phyloP scores from a whole-genome alignment of 2,329 filamentous ascomycete genomes.

The Pestalotiopsis sp. region DNA sequence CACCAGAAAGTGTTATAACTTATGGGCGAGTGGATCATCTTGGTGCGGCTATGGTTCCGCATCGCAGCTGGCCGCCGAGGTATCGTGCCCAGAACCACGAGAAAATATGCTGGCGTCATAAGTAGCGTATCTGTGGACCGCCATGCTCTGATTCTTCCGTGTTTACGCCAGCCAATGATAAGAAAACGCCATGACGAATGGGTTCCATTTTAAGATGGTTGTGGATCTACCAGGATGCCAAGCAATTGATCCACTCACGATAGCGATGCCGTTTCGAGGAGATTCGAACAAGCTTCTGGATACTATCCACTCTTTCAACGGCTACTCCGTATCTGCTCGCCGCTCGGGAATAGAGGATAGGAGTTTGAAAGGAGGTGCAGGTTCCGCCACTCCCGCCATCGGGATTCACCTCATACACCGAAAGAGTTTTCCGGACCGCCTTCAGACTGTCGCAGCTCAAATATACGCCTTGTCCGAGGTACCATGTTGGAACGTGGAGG shows the following conservation, averaged over 20 bases:
- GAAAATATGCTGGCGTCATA: neutral
- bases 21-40: neutral
- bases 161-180: neutral
- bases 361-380: too few species aligned
- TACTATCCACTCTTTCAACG: neutral
- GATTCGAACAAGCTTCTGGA: neutral
- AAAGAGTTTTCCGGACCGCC: too few species aligned
- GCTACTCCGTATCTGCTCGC: neutral
- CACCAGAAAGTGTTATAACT: neutral
- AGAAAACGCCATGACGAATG: neutral
- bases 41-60: constrained; percentile 5
- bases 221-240: neutral
- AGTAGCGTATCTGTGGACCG: neutral
- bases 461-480: too few species aligned
- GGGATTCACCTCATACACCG: too few species aligned
- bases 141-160: neutral
- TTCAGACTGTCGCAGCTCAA: too few species aligned
- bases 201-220: neutral
- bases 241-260: neutral
- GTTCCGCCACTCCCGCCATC: too few species aligned
- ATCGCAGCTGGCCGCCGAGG: neutral
- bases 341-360: too few species aligned
- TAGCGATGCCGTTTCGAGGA: neutral
- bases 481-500: too few species aligned
- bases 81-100: neutral